A percentile compares a stretch with the other conserved stretches of the same genome.
Conservation (phyloP, 345 rosid species). For the Murraya koenigii region DNA sequence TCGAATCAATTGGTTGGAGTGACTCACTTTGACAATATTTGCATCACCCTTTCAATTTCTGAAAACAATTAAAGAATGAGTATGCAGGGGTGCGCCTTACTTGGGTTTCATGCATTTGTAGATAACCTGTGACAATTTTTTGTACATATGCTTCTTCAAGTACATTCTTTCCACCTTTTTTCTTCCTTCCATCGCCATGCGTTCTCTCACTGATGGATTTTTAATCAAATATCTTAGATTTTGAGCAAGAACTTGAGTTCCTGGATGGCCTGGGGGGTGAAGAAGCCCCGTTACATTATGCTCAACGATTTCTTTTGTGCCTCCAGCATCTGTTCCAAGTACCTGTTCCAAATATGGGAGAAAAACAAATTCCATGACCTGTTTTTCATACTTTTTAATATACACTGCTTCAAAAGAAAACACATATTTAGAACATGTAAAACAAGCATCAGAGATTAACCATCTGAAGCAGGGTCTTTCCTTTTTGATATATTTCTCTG, state of each 20-base stretch:
- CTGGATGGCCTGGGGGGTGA: conserved; percentile 65
- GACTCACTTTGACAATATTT: neutral
- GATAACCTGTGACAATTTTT: conserved; percentile 66
- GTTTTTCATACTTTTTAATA: too few relatives aligned
- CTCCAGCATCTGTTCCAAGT: conserved; percentile 92
- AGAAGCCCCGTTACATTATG: conserved; percentile 82
- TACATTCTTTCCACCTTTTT: conserved; percentile 57
- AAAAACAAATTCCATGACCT: neutral
- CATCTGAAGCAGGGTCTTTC: neutral
- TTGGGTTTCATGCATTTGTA: conserved; percentile 76
- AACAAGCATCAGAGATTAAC: neutral
- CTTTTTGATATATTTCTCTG: neutral
- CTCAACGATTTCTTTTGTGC: conserved; percentile 79
- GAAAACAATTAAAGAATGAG: conserved; percentile 45
- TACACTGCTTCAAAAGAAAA: neutral
- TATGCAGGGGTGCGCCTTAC: conserved; percentile 16
- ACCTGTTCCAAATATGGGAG: conserved; percentile 41
- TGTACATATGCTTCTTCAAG: conserved; percentile 90
- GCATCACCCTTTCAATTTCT: conserved; percentile 8
- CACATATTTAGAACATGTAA: neutral
- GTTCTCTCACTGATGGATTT: conserved; percentile 47
- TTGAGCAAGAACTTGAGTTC: conserved; percentile 50
- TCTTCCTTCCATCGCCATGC: conserved; percentile 70
- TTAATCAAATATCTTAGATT: conserved; percentile 53
- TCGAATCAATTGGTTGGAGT: neutral